phyloP scores from a whole-genome alignment of 192 early-diverging fungal species.

The Coemansia sp. region DNA sequence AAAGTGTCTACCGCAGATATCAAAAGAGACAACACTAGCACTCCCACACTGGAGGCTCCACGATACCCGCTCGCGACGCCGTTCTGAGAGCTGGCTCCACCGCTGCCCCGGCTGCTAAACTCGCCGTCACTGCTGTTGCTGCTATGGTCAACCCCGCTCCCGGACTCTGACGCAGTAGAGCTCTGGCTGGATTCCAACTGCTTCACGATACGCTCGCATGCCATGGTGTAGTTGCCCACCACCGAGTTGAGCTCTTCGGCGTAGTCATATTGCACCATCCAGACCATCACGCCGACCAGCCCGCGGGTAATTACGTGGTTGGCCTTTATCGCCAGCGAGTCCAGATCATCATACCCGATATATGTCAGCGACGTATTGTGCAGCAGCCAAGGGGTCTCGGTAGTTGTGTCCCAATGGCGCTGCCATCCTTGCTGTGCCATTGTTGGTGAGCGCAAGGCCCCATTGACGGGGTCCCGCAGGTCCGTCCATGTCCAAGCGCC shows the following conservation, averaged over 20 bases:
- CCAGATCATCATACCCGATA: constrained; percentile 74
- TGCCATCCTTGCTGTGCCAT: constrained; percentile 60
- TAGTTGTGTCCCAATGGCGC: constrained; percentile 66
- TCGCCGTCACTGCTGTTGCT: neutral
- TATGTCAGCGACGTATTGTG: constrained; percentile 62
- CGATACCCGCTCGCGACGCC: neutral
- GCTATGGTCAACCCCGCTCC: neutral
- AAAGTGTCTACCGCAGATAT: neutral
- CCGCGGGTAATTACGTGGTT: constrained; percentile 53
- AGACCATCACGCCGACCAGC: constrained; percentile 73
- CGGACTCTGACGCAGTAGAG: neutral
- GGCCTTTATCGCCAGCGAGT: constrained; percentile 65
- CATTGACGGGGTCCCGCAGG: constrained; percentile 39
- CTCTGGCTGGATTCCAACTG: constrained; percentile 8
- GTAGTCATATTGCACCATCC: constrained; percentile 70
- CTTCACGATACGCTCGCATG: constrained; percentile 29
- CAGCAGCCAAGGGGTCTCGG: constrained; percentile 74
- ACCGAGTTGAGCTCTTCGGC: constrained; percentile 61
- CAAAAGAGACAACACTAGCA: constrained; percentile 2
- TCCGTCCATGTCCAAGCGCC: constrained; percentile 56
- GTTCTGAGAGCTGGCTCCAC: neutral
- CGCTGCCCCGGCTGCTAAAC: neutral
- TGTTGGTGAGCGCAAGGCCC: constrained; percentile 31
- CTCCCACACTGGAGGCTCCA: neutral
- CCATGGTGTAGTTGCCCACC: constrained; percentile 28